A percentile compares a stretch with the other conserved stretches of the same genome.
Evolutionary conservation across 805 yeast species (phyloP).

Genomic region (Lachancea fermentati): DNA sequence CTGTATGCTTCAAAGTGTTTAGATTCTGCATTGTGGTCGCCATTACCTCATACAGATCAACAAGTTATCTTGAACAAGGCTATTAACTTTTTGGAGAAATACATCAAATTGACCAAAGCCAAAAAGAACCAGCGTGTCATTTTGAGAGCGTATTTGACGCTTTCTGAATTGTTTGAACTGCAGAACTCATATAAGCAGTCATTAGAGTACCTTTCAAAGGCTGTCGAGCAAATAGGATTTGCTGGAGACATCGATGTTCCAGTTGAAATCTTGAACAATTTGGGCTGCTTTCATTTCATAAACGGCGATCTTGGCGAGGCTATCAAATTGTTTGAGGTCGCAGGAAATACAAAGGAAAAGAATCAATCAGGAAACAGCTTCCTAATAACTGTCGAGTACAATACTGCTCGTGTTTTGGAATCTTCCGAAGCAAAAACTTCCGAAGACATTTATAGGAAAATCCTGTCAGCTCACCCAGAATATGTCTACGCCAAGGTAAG

Average conservation of each 20-base stretch:
- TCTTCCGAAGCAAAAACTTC: conserved; percentile 29
- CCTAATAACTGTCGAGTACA: conserved; percentile 51
- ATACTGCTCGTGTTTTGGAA: conserved; percentile 73
- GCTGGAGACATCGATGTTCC: conserved; percentile 37
- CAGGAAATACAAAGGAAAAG: conserved; percentile 23
- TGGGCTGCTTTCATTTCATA: conserved; percentile 76
- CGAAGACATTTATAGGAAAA: conserved; percentile 41
- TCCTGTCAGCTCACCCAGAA: conserved; percentile 57
- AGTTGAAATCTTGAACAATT: conserved; percentile 66
- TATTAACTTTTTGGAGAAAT: conserved; percentile 59
- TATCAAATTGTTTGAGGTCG: conserved; percentile 45
- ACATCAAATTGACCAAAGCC: conserved; percentile 56
- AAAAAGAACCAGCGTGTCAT: conserved; percentile 50
- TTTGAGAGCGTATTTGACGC: conserved; percentile 58
- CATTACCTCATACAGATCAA: conserved; percentile 9
- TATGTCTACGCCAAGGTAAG: conserved; percentile 75
- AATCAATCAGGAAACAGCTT: conserved; percentile 30
- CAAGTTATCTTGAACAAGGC: conserved; percentile 43
- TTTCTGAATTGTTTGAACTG: conserved; percentile 66
- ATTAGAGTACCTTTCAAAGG: conserved; percentile 53
- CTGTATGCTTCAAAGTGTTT: conserved; percentile 52
- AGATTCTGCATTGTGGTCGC: conserved; percentile 9
- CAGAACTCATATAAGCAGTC: conserved; percentile 60
- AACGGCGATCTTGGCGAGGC: conserved; percentile 59
- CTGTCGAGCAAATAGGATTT: conserved; percentile 44